Evolutionary conservation across 2,329 filamentous ascomycete species (phyloP).

Genomic region (Fusarium annulatum): DNA sequence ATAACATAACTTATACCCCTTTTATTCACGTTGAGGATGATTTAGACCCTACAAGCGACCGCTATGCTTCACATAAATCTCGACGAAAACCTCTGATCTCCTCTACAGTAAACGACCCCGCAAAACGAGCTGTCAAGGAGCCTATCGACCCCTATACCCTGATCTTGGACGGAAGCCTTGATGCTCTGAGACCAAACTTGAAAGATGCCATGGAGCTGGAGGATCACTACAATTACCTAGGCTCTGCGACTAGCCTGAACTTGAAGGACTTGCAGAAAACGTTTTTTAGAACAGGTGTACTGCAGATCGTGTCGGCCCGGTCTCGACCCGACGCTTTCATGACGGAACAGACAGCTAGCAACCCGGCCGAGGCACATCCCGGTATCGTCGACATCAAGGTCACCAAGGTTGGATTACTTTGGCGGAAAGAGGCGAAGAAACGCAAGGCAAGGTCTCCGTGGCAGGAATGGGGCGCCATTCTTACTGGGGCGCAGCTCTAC

Average conservation of each 20-base stretch:
- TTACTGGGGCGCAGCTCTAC: conserved; percentile 97
- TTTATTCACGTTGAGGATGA: conserved; percentile 98
- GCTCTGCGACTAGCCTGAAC: conserved; percentile 79
- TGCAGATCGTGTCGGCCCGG: conserved; percentile 94
- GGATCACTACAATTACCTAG: conserved; percentile 90
- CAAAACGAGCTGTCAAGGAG: conserved; percentile 76
- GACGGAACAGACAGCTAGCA: conserved; percentile 84
- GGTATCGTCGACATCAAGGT: conserved; percentile 98
- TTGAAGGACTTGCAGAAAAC: conserved; percentile 85
- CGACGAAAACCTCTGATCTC: conserved; percentile 78
- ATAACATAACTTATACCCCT: conserved; percentile 97
- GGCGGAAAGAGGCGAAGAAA: conserved; percentile 94
- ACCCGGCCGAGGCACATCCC: conserved; percentile 86
- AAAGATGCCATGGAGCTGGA: conserved; percentile 94
- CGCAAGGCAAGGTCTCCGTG: conserved; percentile 94
- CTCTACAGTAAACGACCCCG: conserved; percentile 62
- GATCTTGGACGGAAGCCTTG: conserved; percentile 89
- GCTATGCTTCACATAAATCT: conserved; percentile 75
- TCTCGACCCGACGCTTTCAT: conserved; percentile 97
- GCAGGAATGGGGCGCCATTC: conserved; percentile 98
- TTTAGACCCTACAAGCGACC: conserved; percentile 80
- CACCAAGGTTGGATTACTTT: conserved; percentile 93
- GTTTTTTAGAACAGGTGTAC: conserved; percentile 89
- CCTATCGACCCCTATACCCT: conserved; percentile 95
- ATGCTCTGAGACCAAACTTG: conserved; percentile 82